A percentile compares a stretch with the other conserved stretches of the same genome.
phyloP scores from a whole-genome alignment of 495 filamentous ascomycete species.

The Letharia lupina region DNA sequence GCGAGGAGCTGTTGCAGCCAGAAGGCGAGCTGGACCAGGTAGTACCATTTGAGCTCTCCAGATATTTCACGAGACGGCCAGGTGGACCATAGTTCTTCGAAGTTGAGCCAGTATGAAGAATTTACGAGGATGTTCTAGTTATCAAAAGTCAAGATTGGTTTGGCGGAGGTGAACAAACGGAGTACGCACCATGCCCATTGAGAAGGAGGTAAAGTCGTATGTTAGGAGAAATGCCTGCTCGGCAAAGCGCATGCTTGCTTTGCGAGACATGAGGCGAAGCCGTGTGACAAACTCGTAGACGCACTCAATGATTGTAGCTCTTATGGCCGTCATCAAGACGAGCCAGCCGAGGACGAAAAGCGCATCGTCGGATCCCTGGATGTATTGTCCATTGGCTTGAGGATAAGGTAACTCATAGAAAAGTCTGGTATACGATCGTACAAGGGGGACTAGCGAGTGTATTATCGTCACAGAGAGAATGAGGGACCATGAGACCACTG shows the following conservation, averaged over 20 bases:
- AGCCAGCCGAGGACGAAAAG: constrained; percentile 73
- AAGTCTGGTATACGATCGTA: constrained; percentile 63
- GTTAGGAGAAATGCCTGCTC: constrained; percentile 87
- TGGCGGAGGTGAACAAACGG: neutral
- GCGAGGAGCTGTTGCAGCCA: constrained; percentile 92
- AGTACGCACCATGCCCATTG: constrained; percentile 63
- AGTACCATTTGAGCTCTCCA: constrained; percentile 79
- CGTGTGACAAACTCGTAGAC: constrained; percentile 19
- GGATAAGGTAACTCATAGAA: constrained; percentile 83
- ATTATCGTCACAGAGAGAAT: constrained; percentile 65
- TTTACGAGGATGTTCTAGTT: constrained; percentile 14
- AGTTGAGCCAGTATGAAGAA: constrained; percentile 60
- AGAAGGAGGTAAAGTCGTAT: constrained; percentile 73
- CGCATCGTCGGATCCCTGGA: constrained; percentile 68
- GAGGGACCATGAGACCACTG: constrained; percentile 72
- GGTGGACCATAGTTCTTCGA: constrained; percentile 68
- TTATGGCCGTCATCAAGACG: constrained; percentile 74
- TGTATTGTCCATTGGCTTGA: constrained; percentile 58
- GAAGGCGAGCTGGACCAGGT: constrained; percentile 83
- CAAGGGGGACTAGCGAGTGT: constrained; percentile 69
- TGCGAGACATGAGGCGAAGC: constrained; percentile 61
- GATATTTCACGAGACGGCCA: constrained; percentile 70
- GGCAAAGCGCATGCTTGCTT: constrained; percentile 69
- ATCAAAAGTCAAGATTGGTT: neutral
- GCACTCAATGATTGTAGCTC: constrained; percentile 67